Evolutionary conservation across 441 rosid genomes (phyloP), one percentile per base, ranked within the genome.

Genomic region (Isatis lusitanica): DNA sequence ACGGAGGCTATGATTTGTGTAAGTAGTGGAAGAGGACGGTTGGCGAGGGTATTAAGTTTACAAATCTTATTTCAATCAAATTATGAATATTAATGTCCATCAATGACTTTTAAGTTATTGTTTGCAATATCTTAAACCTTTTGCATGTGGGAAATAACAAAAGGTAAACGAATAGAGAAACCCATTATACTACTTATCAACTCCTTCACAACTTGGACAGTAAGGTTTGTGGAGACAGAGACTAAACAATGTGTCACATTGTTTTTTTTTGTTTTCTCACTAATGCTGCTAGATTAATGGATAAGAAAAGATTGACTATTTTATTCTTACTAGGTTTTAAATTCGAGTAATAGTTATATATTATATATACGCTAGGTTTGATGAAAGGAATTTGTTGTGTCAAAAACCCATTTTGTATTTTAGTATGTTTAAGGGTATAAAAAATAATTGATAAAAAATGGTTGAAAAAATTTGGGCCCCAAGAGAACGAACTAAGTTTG

Each of bases 1-100:
- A 52, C 6, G 38, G 10, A 52, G 31, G 60, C 66, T 48, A 46
- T 7, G 61, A 46, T 65, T 35, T 57, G 73, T 48, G 26, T 38
- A 10, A 47, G 66, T 60, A 31, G 68, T 68, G 74, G 63, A 68
- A 60, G 74, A 74, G 66, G 77, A 42, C 36, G 46, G 78, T 67
- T 74, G 46, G 35, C 67, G 63, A 60, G 62, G 47, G 42, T 36
- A 46, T 16, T 31, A 18, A 56, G 40, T 71, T 17, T 40, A 6
- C 1, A 35, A 15, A 33, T 4, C 57, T 55, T 10, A 66, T 17
- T 13, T 35, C 66, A 66, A 74, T 52, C 46, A 74, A 67, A 58
- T 58, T 39, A 17, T 28, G 26, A 57, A 57, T 47, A 7, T 35
- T 33, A 55, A 55, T 52, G 46, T 33, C 12, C 56, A 63, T 18